Percentiles rank a stretch among this genome's conserved stretches.
Evolutionary conservation across 176 grass and related monocot species (phyloP).

Genomic region (Paspalum vaginatum): DNA sequence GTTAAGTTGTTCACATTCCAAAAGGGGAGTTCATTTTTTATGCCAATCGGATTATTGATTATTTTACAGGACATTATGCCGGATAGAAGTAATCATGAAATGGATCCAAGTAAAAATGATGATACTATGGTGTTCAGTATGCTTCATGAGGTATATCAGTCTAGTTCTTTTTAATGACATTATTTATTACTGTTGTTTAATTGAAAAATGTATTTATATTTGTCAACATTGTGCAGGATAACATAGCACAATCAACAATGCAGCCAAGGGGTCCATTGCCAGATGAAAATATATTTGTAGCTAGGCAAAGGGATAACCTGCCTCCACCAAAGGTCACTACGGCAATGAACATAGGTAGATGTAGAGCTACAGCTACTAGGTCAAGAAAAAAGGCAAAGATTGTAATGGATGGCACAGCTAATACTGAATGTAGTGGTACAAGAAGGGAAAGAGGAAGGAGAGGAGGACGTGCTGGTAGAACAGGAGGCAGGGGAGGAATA

Average conservation of each 20-base stretch:
- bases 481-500: not conserved
- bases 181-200: too few relatives aligned
- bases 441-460: not conserved
- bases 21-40: not conserved
- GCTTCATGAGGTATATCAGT: not conserved
- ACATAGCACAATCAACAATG: not conserved
- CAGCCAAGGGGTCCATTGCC: not conserved
- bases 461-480: not conserved
- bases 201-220: not conserved
- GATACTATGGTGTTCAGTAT: not conserved
- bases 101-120: not conserved
- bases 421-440: not conserved
- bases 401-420: not conserved
- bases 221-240: not conserved
- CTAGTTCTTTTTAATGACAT: not conserved
- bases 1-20: too few relatives aligned
- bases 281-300: not conserved
- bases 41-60: not conserved
- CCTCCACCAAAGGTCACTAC: not conserved
- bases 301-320: not conserved
- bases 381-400: not conserved
- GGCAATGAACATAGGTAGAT: not conserved
- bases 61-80: not conserved
- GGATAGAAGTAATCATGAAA: not conserved
- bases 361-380: not conserved